These are phyloP conservation scores for Colletotrichum simmondsii DNA, from an alignment of 2,329 filamentous ascomycete species.

Conservation along the genomic window DNA sequence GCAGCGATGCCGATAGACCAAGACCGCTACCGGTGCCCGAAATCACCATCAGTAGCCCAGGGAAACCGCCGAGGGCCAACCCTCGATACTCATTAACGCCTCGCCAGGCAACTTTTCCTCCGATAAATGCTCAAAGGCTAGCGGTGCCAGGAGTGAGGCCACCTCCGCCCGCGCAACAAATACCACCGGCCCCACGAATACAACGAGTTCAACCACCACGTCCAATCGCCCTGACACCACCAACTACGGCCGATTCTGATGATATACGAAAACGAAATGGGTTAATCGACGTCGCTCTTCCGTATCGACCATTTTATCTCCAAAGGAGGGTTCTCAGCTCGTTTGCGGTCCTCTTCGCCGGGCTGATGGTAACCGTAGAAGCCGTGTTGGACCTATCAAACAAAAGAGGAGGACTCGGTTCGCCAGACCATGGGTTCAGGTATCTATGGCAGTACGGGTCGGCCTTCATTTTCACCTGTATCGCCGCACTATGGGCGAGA, in stretches of 20 bases:
- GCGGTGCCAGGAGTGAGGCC: constrained; percentile 8
- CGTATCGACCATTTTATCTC: constrained; percentile 50
- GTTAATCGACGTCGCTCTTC: constrained; percentile 42
- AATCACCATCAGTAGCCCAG: constrained; percentile 22
- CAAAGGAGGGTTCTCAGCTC: constrained; percentile 43
- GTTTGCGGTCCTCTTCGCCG: constrained; percentile 43
- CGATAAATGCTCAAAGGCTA: not conserved
- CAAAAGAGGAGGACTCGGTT: constrained; percentile 42
- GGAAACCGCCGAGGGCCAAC: not conserved
- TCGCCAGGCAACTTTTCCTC: not conserved
- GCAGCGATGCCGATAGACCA: not conserved
- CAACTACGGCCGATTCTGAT: not conserved
- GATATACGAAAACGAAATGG: constrained; percentile 26
- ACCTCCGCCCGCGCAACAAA: not conserved
- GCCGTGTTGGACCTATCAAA: constrained; percentile 44
- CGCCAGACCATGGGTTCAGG: constrained; percentile 39
- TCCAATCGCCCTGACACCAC: not conserved
- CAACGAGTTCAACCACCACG: not conserved
- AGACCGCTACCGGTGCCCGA: constrained; percentile 12
- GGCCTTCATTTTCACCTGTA: constrained; percentile 44
- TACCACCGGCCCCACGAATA: not conserved
- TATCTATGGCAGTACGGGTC: constrained; percentile 52
- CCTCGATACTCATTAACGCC: constrained; percentile 23
- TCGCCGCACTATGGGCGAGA: constrained; percentile 47
- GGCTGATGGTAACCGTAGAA: constrained; percentile 43